Conservation (phyloP, 768 basidiomycete genomes). For the Naganishia friedmannii region DNA sequence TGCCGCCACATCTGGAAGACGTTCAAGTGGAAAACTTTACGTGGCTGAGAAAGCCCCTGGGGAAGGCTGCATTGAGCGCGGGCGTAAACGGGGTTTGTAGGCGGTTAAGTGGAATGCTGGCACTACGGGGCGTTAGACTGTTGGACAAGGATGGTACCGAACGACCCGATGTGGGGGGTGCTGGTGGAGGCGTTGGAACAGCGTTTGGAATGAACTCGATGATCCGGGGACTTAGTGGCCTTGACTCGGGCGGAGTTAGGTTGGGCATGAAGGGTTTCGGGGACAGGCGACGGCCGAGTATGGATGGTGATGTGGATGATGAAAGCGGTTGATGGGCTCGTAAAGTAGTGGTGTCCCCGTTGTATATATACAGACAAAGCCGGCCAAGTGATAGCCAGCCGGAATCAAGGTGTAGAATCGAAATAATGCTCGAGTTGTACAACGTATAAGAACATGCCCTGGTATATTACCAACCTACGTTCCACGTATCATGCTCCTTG, state of each 20-base stretch:
- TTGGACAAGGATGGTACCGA: slow-evolving; percentile 44
- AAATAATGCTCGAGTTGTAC: slow-evolving; percentile 6
- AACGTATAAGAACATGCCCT: not conserved
- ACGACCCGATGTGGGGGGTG: slow-evolving; percentile 31
- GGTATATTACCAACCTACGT: slow-evolving; percentile 32
- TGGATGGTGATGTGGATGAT: slow-evolving; percentile 26
- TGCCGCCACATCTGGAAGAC: slow-evolving; percentile 26
- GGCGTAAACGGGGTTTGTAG: slow-evolving; percentile 42
- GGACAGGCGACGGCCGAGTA: slow-evolving; percentile 15
- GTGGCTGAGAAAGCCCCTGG: slow-evolving; percentile 40
- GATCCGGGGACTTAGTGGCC: not conserved
- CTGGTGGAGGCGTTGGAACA: not conserved
- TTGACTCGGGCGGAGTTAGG: not conserved
- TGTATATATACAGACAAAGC: not conserved
- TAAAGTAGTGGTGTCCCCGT: not conserved
- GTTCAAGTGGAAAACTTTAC: slow-evolving; percentile 42
- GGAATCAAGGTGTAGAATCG: not conserved
- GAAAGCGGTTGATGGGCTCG: slow-evolving; percentile 6
- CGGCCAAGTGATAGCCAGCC: not conserved
- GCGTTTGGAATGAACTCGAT: slow-evolving; percentile 2
- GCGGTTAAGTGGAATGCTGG: slow-evolving; percentile 23
- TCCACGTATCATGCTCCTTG: slow-evolving; percentile 35
- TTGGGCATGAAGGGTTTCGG: slow-evolving; percentile 26
- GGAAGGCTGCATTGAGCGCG: slow-evolving; percentile 41
- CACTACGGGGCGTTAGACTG: slow-evolving; percentile 35